Conservation (phyloP, 805 yeast genomes). For the Vanderwaltozyma verrucispora region DNA sequence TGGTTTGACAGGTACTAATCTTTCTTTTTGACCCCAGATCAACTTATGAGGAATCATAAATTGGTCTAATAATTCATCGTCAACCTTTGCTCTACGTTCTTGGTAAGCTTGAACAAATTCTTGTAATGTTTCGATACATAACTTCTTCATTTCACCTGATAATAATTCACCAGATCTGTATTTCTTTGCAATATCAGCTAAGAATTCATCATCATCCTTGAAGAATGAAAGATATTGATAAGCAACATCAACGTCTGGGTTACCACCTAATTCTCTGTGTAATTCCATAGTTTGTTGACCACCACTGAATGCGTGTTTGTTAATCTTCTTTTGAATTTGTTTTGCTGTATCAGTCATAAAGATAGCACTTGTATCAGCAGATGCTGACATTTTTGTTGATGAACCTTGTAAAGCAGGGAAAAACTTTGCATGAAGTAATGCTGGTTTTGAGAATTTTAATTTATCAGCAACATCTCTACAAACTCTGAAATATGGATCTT, state of each 20-base stretch:
- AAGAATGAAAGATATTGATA: slow-evolving; percentile 88
- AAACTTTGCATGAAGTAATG: slow-evolving; percentile 86
- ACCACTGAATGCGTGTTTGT: slow-evolving; percentile 94
- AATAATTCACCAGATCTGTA: slow-evolving; percentile 75
- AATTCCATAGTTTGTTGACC: slow-evolving; percentile 83
- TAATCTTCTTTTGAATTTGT: slow-evolving; percentile 86
- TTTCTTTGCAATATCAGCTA: slow-evolving; percentile 47
- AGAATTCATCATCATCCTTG: slow-evolving; percentile 75
- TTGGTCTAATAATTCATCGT: slow-evolving; percentile 46
- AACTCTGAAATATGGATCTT: slow-evolving; percentile 96
- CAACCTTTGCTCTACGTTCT: slow-evolving; percentile 56
- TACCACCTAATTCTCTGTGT: slow-evolving; percentile 83
- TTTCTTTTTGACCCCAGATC: slow-evolving; percentile 61
- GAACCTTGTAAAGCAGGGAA: slow-evolving; percentile 99
- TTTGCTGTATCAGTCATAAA: slow-evolving; percentile 92
- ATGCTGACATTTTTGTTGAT: slow-evolving; percentile 92
- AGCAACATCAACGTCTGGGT: slow-evolving; percentile 93
- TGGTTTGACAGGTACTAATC: slow-evolving; percentile 60
- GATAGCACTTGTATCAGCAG: slow-evolving; percentile 81
- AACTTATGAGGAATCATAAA: slow-evolving; percentile 84
- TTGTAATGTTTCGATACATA: slow-evolving; percentile 72
- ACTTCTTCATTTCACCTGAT: slow-evolving; percentile 88
- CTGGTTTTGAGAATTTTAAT: slow-evolving; percentile 81
- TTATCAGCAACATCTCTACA: slow-evolving; percentile 96
- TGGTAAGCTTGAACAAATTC: slow-evolving; percentile 76